These are phyloP conservation scores for Ophiognomonia clavigignenti-juglandacearum DNA, from an alignment of 2,329 filamentous ascomycete genomes.

Conservation along the genomic window DNA sequence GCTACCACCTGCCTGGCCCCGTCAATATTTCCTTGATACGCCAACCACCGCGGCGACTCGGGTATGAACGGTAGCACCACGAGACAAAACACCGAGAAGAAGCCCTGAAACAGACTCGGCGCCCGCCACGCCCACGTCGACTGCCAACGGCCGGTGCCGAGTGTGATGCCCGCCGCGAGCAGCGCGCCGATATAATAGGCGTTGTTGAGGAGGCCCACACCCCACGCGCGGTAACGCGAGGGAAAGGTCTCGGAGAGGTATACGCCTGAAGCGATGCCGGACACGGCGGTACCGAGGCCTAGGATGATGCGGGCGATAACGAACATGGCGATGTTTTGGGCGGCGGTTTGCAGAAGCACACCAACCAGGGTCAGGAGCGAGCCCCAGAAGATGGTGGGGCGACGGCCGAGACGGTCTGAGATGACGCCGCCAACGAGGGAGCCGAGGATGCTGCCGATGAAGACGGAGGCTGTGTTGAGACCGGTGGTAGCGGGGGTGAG, in stretches of 20 bases:
- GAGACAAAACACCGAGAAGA: constrained; percentile 26
- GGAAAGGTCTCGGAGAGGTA: constrained; percentile 47
- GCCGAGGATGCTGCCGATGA: constrained; percentile 44
- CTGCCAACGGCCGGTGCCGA: constrained; percentile 33
- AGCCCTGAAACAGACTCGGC: constrained; percentile 34
- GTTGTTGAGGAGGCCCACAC: constrained; percentile 31
- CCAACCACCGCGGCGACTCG: constrained; percentile 44
- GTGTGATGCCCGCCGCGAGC: constrained; percentile 42
- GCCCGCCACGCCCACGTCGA: constrained; percentile 39
- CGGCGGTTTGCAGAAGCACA: constrained; percentile 39
- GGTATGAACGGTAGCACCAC: constrained; percentile 35
- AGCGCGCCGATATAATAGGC: constrained; percentile 34
- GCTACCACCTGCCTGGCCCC: constrained; percentile 38
- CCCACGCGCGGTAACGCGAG: constrained; percentile 38
- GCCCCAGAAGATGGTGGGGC: constrained; percentile 35
- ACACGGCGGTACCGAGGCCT: constrained; percentile 38
- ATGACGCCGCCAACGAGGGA: constrained; percentile 36
- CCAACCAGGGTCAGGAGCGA: constrained; percentile 38
- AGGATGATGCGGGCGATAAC: constrained; percentile 41
- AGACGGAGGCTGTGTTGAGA: constrained; percentile 51
- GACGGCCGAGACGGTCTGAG: constrained; percentile 37
- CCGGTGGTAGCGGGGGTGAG: constrained; percentile 47
- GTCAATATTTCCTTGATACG: constrained; percentile 32
- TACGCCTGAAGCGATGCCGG: constrained; percentile 38
- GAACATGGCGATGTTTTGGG: constrained; percentile 49